Evolutionary conservation across 1,284 basidiomycete genomes (phyloP).

Genomic region (Ganoderma meredithae): DNA sequence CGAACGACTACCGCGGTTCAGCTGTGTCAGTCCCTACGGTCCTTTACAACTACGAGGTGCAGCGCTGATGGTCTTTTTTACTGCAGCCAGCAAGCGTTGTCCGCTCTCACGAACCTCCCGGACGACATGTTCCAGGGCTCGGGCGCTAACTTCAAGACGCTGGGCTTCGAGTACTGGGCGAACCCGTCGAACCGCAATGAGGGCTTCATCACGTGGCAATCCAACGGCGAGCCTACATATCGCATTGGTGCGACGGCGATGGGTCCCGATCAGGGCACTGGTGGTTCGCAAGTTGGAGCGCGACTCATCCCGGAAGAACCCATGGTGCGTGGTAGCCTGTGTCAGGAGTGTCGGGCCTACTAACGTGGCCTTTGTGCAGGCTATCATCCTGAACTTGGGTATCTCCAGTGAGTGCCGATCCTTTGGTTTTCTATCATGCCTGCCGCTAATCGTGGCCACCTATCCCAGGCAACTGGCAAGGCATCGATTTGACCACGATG

Average conservation of each 20-base stretch:
- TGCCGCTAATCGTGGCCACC: background rate
- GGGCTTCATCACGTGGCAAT: constrained; percentile 74
- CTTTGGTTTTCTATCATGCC: background rate
- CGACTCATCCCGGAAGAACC: constrained; percentile 60
- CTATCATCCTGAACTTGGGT: constrained; percentile 50
- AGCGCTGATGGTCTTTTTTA: background rate
- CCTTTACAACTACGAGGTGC: no score
- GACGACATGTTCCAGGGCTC: constrained; percentile 64
- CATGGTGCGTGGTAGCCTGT: constrained; percentile 48
- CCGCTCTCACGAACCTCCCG: constrained; percentile 56
- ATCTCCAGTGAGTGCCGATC: constrained; percentile 45
- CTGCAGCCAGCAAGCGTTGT: constrained; percentile 62
- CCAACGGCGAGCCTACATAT: constrained; percentile 58
- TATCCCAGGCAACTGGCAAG: constrained; percentile 56
- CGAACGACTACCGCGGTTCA: constrained; percentile 44
- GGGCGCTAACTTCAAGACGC: constrained; percentile 48
- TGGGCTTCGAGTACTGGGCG: constrained; percentile 76
- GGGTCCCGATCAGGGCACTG: constrained; percentile 55
- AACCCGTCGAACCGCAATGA: constrained; percentile 59
- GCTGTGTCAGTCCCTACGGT: constrained; percentile 37
- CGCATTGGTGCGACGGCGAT: constrained; percentile 63
- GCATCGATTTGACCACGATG: constrained; percentile 49
- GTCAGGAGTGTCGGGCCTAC: background rate
- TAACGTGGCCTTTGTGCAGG: constrained; percentile 35
- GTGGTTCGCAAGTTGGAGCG: constrained; percentile 53